Conservation (phyloP, 805 yeast species). For the Nakazawaea holstii region DNA sequence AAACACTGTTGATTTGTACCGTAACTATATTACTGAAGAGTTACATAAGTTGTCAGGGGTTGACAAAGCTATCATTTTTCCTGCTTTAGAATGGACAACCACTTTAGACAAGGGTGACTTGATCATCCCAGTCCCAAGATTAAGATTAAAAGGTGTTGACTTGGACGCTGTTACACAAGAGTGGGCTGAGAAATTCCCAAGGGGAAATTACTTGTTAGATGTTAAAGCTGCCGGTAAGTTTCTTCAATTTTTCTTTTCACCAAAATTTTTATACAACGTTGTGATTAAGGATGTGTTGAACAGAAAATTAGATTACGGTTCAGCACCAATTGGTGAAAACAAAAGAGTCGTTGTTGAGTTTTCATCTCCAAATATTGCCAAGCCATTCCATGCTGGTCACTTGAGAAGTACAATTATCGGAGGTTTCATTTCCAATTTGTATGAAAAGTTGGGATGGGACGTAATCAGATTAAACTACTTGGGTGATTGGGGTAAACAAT, state of each 20-base stretch:
- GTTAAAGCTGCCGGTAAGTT: slow-evolving; percentile 87
- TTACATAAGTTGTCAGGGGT: slow-evolving; percentile 71
- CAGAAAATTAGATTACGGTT: slow-evolving; percentile 62
- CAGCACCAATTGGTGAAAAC: slow-evolving; percentile 64
- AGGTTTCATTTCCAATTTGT: slow-evolving; percentile 85
- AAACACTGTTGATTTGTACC: slow-evolving; percentile 82
- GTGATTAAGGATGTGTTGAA: slow-evolving; percentile 67
- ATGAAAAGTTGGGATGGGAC: slow-evolving; percentile 90
- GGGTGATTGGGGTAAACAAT: slow-evolving; percentile 99
- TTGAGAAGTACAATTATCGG: slow-evolving; percentile 97
- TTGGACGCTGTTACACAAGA: slow-evolving; percentile 70
- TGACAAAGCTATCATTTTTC: slow-evolving; percentile 61
- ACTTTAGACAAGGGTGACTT: slow-evolving; percentile 90
- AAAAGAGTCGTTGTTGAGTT: slow-evolving; percentile 80
- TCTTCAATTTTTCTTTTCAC: slow-evolving; percentile 80
- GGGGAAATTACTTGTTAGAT: slow-evolving; percentile 59
- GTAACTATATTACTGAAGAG: slow-evolving; percentile 83
- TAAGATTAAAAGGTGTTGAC: slow-evolving; percentile 76
- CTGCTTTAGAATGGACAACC: slow-evolving; percentile 83
- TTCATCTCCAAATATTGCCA: slow-evolving; percentile 97
- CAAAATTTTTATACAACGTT: slow-evolving; percentile 57
- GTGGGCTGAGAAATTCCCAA: slow-evolving; percentile 75
- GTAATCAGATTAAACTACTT: slow-evolving; percentile 88
- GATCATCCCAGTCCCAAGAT: slow-evolving; percentile 86
- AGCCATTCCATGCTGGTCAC: slow-evolving; percentile 99